Base-by-base conservation (phyloP, 2,329 filamentous ascomycete genomes). In the Cytospora mali region DNA sequence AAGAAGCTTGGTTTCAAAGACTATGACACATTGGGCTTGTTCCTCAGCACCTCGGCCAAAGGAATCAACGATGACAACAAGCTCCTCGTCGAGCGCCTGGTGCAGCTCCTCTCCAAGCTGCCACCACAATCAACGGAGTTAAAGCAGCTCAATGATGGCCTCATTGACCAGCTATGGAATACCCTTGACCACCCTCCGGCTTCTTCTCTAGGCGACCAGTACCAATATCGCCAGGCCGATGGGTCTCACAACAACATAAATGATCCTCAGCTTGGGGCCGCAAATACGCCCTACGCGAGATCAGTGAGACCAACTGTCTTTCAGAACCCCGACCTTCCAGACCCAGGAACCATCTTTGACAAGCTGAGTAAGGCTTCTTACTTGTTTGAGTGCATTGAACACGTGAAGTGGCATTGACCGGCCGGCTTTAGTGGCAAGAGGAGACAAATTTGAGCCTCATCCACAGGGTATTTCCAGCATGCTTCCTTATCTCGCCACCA, bases 401-500 rank as follows among this genome's bases (percentile, higher is more conserved):
- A 46, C n/a, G n/a, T 2, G 39, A 4, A 46, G 18, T 21, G 7
- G 4, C 39, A 21, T n/a, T 46, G 39, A 46, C 39, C 91, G n/a
- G 80, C 85, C 84, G 18, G 14, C 7, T 35, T 4, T 35, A 28
- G 76, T 77, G 42, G 76, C 78, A 33, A 62, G 68, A 0, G 70
- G 68, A n/a, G 84, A 85, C 65, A 81, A 85, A 65, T 79, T 86
- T 60, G 90, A 92, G 0, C 88, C 88, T 56, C 56, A 58, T 21
- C 56, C 56, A 14, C 56, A 58, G 13, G 83, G 85, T n/a, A 86
- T 93, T 48, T 92, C 89, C 0, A 88, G 87, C 68, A 86, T 92
- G 76, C 77, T 93, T 18, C 92, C 91, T 73, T 92, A 92, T 67
- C 78, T 91, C 51, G 90, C 89, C 0, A 86, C 88, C 10, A 88